phyloP scores from a whole-genome alignment of 352 stramenopile genomes.

The Albugo laibachii region DNA sequence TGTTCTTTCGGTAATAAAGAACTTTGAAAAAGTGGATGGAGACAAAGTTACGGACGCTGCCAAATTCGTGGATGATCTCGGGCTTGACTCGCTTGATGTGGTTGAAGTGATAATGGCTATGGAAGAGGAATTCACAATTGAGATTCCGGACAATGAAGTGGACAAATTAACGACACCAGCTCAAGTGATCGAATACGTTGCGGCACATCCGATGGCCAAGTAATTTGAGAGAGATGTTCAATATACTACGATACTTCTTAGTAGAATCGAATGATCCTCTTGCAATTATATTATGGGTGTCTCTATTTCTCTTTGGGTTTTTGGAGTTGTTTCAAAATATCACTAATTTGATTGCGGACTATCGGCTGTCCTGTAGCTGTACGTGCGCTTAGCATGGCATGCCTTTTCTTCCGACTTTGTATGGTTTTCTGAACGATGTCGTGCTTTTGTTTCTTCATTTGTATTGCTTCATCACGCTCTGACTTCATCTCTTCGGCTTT shows the following conservation, averaged over 20 bases:
- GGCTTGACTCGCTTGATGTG: conserved; percentile 96
- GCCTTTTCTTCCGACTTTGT: conserved; percentile 67
- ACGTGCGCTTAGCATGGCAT: conserved; percentile 69
- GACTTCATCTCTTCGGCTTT: conserved; percentile 29
- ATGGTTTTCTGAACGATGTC: conserved; percentile 47
- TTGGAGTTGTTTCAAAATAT: conserved; percentile 57
- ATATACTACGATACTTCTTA: background rate
- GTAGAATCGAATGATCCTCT: background rate
- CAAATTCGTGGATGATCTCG: conserved; percentile 96
- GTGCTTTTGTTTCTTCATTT: conserved; percentile 30
- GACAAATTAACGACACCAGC: conserved; percentile 95
- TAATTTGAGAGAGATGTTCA: conserved; percentile 32
- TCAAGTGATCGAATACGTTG: conserved; percentile 98
- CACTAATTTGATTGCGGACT: conserved; percentile 72
- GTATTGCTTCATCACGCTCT: conserved; percentile 20
- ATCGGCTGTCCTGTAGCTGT: conserved; percentile 58
- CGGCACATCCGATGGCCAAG: conserved; percentile 97
- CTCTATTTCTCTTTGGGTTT: conserved; percentile 10
- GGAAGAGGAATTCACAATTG: conserved; percentile 99
- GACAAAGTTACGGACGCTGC: conserved; percentile 82
- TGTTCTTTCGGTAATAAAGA: conserved; percentile 96
- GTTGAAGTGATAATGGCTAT: conserved; percentile 97
- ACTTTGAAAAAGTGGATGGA: conserved; percentile 98
- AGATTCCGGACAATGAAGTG: conserved; percentile 99
- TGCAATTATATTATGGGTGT: background rate